Evolutionary conservation across 1,284 basidiomycete species (phyloP).

Genomic region (Cutaneotrichosporon spelunceum): DNA sequence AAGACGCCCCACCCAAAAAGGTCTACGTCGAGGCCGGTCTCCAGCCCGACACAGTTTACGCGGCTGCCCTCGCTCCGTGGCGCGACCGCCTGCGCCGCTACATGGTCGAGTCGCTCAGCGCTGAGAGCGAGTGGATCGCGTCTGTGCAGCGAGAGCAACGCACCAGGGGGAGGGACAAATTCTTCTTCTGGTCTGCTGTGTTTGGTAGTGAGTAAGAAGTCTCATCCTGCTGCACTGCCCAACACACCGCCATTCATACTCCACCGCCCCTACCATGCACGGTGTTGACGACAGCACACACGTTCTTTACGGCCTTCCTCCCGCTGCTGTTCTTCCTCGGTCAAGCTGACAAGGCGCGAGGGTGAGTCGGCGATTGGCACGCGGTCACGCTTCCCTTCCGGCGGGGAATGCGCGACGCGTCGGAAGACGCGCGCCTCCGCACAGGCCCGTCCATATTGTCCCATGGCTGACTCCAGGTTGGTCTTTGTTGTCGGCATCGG

Average conservation of each 20-base stretch:
- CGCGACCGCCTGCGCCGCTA: conserved; percentile 61
- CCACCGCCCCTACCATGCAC: background rate
- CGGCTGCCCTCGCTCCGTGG: conserved; percentile 64
- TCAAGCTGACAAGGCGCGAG: conserved; percentile 59
- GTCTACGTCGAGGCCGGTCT: conserved; percentile 39
- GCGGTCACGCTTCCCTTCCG: background rate
- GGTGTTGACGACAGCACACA: conserved; percentile 59
- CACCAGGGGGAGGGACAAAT: conserved; percentile 70
- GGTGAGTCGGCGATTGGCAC: conserved; percentile 1
- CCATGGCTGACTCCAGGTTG: conserved; percentile 54
- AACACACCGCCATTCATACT: too few relatives aligned
- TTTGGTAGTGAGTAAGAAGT: conserved; percentile 61
- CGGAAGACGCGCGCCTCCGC: background rate
- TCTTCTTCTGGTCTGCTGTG: conserved; percentile 85
- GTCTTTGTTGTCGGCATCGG: conserved; percentile 72
- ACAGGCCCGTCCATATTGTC: background rate
- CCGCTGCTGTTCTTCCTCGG: conserved; percentile 88
- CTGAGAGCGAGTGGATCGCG: conserved; percentile 67
- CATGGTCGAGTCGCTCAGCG: conserved; percentile 61
- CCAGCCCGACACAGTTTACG: conserved; percentile 60
- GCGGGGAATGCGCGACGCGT: background rate
- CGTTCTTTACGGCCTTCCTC: conserved; percentile 87
- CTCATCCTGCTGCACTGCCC: too few relatives aligned
- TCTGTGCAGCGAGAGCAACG: conserved; percentile 66
- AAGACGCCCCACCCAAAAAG: background rate